These are phyloP conservation scores for Karstenula rhodostoma DNA, from an alignment of 2,329 filamentous ascomycete genomes.

Conservation along the genomic window DNA sequence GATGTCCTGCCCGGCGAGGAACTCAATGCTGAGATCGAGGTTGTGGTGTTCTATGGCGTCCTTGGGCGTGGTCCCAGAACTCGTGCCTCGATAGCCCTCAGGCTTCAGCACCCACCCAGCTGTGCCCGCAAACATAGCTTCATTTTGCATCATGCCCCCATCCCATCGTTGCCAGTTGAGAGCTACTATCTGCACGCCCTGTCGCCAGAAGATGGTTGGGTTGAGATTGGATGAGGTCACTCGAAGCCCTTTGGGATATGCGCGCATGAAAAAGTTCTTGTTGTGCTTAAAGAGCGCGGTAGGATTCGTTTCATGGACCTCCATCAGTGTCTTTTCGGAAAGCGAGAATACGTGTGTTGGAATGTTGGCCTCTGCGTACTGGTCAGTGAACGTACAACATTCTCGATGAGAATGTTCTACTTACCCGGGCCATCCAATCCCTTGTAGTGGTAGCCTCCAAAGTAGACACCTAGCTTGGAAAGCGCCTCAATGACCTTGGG, in stretches of 20 bases:
- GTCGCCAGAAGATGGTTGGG: slow-evolving; percentile 83
- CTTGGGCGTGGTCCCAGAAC: slow-evolving; percentile 49
- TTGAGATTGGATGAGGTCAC: slow-evolving; percentile 88
- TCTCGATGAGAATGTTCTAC: slow-evolving; percentile 30
- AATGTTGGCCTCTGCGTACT: slow-evolving; percentile 53
- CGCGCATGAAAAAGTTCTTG: slow-evolving; percentile 80
- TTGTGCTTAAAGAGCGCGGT: slow-evolving; percentile 80
- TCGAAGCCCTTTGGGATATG: slow-evolving; percentile 84
- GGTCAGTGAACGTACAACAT: neutral
- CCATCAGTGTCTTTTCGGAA: slow-evolving; percentile 71
- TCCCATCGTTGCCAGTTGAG: slow-evolving; percentile 94
- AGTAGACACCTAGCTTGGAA: slow-evolving; percentile 82
- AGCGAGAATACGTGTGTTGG: slow-evolving; percentile 72
- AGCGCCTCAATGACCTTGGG: slow-evolving; percentile 74
- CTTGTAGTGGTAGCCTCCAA: slow-evolving; percentile 82
- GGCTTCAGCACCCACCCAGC: slow-evolving; percentile 89
- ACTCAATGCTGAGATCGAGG: slow-evolving; percentile 73
- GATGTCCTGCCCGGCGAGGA: slow-evolving; percentile 80
- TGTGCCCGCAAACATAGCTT: slow-evolving; percentile 86
- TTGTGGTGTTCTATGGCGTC: slow-evolving; percentile 60
- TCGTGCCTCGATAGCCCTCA: slow-evolving; percentile 68
- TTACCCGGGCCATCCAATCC: slow-evolving; percentile 71
- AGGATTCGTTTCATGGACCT: slow-evolving; percentile 66
- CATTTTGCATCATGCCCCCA: slow-evolving; percentile 94
- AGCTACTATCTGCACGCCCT: slow-evolving; percentile 88